Evolutionary conservation across 108 stramenopile genomes (phyloP), one percentile per base, ranked within the genome.

Genomic region (Mediolabrus comicus): DNA sequence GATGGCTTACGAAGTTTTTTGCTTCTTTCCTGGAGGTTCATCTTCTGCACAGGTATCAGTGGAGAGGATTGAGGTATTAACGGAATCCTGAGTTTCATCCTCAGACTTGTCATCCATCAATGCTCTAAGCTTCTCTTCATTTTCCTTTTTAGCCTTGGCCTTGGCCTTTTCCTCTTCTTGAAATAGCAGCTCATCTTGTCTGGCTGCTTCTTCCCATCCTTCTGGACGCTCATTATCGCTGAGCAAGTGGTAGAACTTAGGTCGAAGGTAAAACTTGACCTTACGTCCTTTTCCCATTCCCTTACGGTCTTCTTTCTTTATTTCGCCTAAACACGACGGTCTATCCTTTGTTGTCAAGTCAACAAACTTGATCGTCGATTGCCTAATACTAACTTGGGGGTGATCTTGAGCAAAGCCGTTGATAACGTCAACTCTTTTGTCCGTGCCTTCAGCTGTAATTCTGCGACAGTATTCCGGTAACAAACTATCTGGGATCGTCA

Each of bases 291-390:
- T 82, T 19, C 87, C 92, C 38, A 54, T 26, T 5, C 65, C 54
- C 53, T 82, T 76, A 34, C 67, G 67, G 2, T 70, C 72, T 25
- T 59, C 46, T 16, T 73, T 77, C 22, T 49, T 19, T 22, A 49
- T 49, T 1, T 49, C 46, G 1, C 46, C 46, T 11, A 92, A 72
- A 77, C 94, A 92, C n/a, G 65, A 64, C 16, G 94, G 94, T 25
- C 75, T 76, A 27, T 86, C 88, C 65, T 88, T 95, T 3, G 87
- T 88, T 25, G 88, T 90, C n/a, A 95, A 71, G 60, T 95, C 91
- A 30, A 74, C 38, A 53, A 95, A 82, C 62, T 91, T 90, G 22
- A 92, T 73, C 17, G 89, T 89, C 13, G 90, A 87, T 57, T 95
- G 94, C 22, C 94, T 81, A 16, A 82, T 78, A 54, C 90, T 91